Evolutionary conservation across 345 rosid species (phyloP).

Genomic region (Viola odorata): DNA sequence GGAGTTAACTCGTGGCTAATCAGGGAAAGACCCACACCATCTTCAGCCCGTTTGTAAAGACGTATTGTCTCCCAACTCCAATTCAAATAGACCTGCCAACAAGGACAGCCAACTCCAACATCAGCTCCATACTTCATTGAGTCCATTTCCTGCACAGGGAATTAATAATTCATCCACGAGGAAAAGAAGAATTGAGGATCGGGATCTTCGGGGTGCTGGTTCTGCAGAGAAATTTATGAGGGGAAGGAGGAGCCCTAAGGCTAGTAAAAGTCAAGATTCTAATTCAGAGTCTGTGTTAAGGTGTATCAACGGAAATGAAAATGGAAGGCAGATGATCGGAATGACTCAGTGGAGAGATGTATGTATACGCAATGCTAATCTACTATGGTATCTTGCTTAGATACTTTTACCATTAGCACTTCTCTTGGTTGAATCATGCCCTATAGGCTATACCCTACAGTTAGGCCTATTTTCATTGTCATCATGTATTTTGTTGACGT

Average conservation of each 20-base stretch:
- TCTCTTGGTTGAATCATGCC: background rate
- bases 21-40: constrained; percentile 19
- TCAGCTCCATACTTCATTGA: constrained; percentile 8
- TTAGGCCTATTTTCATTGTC: background rate
- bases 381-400: constrained; percentile 4
- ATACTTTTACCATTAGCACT: background rate
- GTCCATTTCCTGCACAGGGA: constrained; percentile 23
- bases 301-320: constrained; percentile 25
- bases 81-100: constrained; percentile 12
- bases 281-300: constrained; percentile 24
- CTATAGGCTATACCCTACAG: background rate
- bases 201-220: constrained; percentile 24
- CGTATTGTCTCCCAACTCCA: constrained; percentile 18
- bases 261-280: constrained; percentile 21
- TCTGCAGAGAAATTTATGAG: constrained; percentile 20
- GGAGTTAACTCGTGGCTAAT: constrained; percentile 22
- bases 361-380: constrained; percentile 25
- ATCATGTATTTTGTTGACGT: too few species aligned
- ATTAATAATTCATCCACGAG: constrained; percentile 33
- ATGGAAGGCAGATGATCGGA: constrained; percentile 24
- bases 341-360: constrained; percentile 51
- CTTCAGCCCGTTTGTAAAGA: constrained; percentile 19
- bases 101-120: constrained; percentile 13
- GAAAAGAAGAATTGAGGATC: constrained; percentile 50
- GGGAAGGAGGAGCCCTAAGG: constrained; percentile 29